Base-by-base conservation (phyloP, 1,139 yeast species). In the Kurtzmaniella quercitrusa region DNA sequence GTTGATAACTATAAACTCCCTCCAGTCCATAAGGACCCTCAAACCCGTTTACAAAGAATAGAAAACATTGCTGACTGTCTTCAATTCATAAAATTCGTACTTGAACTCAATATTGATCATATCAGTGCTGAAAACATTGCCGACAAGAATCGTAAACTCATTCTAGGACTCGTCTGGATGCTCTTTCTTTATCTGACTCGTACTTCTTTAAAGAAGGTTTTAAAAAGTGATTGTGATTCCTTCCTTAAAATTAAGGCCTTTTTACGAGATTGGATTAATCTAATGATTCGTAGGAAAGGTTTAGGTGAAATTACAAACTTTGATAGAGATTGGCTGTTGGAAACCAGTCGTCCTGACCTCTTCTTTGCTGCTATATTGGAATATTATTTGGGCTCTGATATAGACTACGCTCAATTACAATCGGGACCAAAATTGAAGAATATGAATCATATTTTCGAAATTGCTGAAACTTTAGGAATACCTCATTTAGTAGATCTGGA, bases 91-190 rank as follows among this genome's bases (percentile, higher is more conserved):
- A 70, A 75, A 45, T 70, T 76, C 38, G 68, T 77, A 27, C 73
- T 79, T 42, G 60, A 68, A 18, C 66, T 84, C 38, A 79, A 77
- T 48, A 66, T 79, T 31, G 69, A 75, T 51, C 76, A 77, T 52
- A 79, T 84, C 40, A 82, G 85, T 21, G 80, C 88, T n/a, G 86
- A 81, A 43, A 85, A 82, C 58, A 74, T 84, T 18, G 71, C 77
- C 19, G 87, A 81, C 41, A 85, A 86, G 1, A 79, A 83, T 54
- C 59, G 71, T 42, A 84, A 84, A 56, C 62, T 82, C 39, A 77
- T 79, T n/a, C 60, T 83, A 50, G 89, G 89, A 1, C 64, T 84
- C 39, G 60, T 83, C 10, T 84, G 91, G 91, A 71, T 79, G 34
- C 58, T 82, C 41, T 79, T 80, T 53, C 58, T 80, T 34, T 68